Evolutionary conservation across 2,329 filamentous ascomycete species (phyloP), one percentile per base, ranked within the genome.

Genomic region (Fusarium floridanum): DNA sequence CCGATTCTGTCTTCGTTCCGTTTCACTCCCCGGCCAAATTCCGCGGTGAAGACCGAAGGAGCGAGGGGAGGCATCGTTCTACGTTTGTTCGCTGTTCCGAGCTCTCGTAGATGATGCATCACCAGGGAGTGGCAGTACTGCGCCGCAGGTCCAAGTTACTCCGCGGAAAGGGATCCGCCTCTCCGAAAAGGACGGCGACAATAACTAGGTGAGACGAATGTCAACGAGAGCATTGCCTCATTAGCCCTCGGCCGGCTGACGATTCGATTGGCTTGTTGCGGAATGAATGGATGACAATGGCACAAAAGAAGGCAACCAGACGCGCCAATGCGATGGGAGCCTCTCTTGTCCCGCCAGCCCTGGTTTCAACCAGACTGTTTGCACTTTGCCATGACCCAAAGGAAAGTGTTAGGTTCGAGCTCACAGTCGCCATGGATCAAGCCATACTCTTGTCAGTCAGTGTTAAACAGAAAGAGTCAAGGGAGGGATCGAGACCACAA

Each of bases 401-500:
- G 11, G 20, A 57, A 22, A 57, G 41, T 16, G 17, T 27, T 14
- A 16, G 55, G 11, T 41, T 59, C 24, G 27, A 17, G 37, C 41
- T 39, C 36, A 16, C 39, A 61, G 20, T 14, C 37, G 60, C 61
- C 43, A 43, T 64, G 36, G 22, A 45, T 61, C 64, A 62, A 67
- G 72, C 60, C 45, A 70, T 75, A 59, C 29, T 56, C 53, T 57
- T 64, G 72, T 75, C 48, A 74, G 72, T 70, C 59, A 61, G 50
- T 17, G 45, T 62, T 67, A 32, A 59, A 53, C 56, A 39, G 48
- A 45, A 11, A 39, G 61, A 17, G 17, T 29, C 24, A 60, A 39
- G 41, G 37, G 39, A 66, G 45, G 32, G 27, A 39, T 60, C 62
- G 34, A 64, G 59, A 75, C 50, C 61, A 56, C 61, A 64, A 61